Percentiles rank a stretch among this genome's conserved stretches.
phyloP scores from a whole-genome alignment of 2,329 filamentous ascomycete genomes.

The Paraconiothyrium sp. region DNA sequence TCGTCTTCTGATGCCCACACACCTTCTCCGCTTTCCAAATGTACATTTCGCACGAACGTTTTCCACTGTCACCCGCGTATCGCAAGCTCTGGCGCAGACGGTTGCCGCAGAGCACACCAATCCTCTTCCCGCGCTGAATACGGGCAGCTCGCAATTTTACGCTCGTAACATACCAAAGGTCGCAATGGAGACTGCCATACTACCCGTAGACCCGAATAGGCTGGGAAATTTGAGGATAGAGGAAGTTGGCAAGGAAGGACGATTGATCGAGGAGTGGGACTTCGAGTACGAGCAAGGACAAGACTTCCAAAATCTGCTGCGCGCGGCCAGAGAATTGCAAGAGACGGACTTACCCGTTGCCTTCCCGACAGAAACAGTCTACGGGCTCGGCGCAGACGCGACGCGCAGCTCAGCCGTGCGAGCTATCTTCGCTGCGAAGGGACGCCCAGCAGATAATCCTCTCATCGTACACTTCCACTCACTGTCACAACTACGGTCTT shows the following conservation, averaged over 20 bases:
- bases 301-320: slow-evolving; percentile 64
- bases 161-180: background rate
- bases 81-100: slow-evolving; percentile 40
- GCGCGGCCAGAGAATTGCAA: slow-evolving; percentile 73
- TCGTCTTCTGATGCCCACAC: slow-evolving; percentile 43
- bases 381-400: slow-evolving; percentile 95
- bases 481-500: slow-evolving; percentile 73
- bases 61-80: slow-evolving; percentile 21
- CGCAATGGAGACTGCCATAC: slow-evolving; percentile 50
- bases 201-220: slow-evolving; percentile 53
- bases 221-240: slow-evolving; percentile 50
- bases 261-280: slow-evolving; percentile 48
- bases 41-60: slow-evolving; percentile 34
- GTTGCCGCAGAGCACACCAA: slow-evolving; percentile 26
- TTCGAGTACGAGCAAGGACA: slow-evolving; percentile 48
- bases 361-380: slow-evolving; percentile 97
- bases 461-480: slow-evolving; percentile 93
- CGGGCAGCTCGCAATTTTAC: slow-evolving; percentile 14
- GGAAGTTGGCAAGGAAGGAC: slow-evolving; percentile 32
- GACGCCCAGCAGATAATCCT: slow-evolving; percentile 91
- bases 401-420: slow-evolving; percentile 83
- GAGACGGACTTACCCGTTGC: slow-evolving; percentile 80
- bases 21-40: slow-evolving; percentile 45
- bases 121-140: slow-evolving; percentile 38
- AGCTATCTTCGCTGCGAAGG: slow-evolving; percentile 93